These are phyloP conservation scores for Letharia lupina DNA, from an alignment of 495 filamentous ascomycete species.

Conservation along the genomic window DNA sequence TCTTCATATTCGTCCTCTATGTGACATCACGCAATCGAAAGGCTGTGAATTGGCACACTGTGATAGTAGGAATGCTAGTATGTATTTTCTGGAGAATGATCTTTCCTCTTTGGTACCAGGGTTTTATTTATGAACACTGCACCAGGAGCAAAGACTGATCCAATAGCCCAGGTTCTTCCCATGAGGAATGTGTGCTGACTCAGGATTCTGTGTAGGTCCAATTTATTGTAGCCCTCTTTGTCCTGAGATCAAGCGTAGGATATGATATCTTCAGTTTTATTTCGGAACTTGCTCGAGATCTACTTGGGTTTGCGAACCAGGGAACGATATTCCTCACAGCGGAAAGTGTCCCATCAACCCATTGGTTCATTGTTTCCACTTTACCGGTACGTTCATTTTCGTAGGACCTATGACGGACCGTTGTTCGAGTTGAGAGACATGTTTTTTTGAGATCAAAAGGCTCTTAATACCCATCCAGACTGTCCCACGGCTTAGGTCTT, in stretches of 20 bases:
- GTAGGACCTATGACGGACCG: not conserved
- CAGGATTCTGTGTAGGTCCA: constrained; percentile 53
- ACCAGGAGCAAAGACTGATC: not conserved
- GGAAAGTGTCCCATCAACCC: not conserved
- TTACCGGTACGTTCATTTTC: not conserved
- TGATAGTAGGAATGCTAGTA: constrained; percentile 60
- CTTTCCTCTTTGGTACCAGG: not conserved
- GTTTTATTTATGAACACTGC: no score
- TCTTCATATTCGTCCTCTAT: constrained; percentile 61
- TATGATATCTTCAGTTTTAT: constrained; percentile 86
- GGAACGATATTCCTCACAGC: constrained; percentile 23
- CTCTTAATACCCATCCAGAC: not conserved
- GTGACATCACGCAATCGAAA: constrained; percentile 56
- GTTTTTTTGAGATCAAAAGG: not conserved
- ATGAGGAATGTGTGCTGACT: constrained; percentile 1
- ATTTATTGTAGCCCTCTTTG: constrained; percentile 81
- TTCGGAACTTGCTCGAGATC: constrained; percentile 54
- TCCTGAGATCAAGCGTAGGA: constrained; percentile 66
- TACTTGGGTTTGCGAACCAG: constrained; percentile 59
- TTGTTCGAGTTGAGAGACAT: not conserved
- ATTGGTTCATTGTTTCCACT: not conserved
- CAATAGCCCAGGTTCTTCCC: not conserved
- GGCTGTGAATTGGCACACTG: constrained; percentile 70
- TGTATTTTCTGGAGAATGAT: not conserved
- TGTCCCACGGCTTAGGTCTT: constrained; percentile 30